phyloP scores from a whole-genome alignment of 179 eudicot species.

The Spergularia azorica region DNA sequence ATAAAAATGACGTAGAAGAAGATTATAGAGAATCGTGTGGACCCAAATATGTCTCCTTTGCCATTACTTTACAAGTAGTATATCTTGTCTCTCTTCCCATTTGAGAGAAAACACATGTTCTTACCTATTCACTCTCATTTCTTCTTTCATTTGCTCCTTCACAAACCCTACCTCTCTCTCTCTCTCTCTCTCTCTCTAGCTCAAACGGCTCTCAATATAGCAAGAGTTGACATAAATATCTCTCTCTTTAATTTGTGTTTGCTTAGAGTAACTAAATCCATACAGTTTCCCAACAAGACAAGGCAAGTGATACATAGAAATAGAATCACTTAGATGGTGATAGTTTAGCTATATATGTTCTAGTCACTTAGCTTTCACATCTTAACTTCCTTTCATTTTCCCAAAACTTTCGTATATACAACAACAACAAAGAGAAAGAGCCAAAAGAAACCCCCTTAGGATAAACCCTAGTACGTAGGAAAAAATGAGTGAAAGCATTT shows the following conservation, averaged over 20 bases:
- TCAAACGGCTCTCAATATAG: conserved; percentile 1
- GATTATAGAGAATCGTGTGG: conserved; percentile 3
- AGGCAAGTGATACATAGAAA: conserved; percentile 13
- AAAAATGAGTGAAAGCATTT: conserved; percentile 33
- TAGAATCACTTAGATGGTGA: conserved; percentile 31
- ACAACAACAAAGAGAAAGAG: too few species aligned
- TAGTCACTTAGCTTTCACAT: conserved; percentile 27
- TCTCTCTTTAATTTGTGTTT: background rate
- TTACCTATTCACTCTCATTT: conserved; percentile 4
- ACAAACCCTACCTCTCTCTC: background rate
- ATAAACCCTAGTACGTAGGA: conserved; percentile 24
- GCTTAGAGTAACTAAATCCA: too few species aligned
- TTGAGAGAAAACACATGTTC: conserved; percentile 31
- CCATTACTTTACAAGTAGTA: conserved; percentile 10
- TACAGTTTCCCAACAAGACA: background rate
- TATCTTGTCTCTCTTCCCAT: conserved; percentile 24
- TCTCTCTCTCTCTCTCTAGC: background rate
- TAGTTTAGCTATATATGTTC: conserved; percentile 30
- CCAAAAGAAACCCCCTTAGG: background rate
- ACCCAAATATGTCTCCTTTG: conserved; percentile 8
- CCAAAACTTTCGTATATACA: too few species aligned
- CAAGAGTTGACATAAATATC: background rate
- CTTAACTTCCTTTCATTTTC: background rate
- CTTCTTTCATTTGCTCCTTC: background rate
- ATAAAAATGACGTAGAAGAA: too few species aligned